A percentile compares a stretch with the other conserved stretches of the same genome.
These are phyloP conservation scores for Bolboschoenoplectus hybrid DNA, from an alignment of 202 grass and related monocot genomes.

Conservation along the genomic window DNA sequence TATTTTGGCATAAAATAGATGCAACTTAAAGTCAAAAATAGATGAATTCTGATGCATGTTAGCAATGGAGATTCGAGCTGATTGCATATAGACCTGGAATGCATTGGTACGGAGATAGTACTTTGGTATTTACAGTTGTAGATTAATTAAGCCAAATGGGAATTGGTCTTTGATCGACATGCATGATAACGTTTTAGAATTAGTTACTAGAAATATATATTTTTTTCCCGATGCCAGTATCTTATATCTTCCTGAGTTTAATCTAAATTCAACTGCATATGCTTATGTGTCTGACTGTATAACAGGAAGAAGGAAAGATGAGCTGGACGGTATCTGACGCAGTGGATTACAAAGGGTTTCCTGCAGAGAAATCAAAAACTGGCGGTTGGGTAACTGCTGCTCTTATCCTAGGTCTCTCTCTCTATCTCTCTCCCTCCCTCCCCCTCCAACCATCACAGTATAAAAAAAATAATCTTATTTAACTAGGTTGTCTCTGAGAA, in stretches of 20 bases:
- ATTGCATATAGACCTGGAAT: neutral
- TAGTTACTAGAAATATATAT: neutral
- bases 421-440: neutral
- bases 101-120: neutral
- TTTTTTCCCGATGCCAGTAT: neutral
- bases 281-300: neutral
- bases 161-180: neutral
- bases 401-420: conserved; percentile 54
- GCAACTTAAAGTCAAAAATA: neutral
- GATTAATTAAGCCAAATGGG: neutral
- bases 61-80: neutral
- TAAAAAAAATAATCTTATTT: neutral
- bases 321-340: conserved; percentile 55
- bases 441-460: neutral
- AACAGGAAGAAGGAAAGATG: conserved; percentile 49
- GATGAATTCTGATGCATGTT: neutral
- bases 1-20: neutral
- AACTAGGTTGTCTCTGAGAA: neutral
- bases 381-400: conserved; percentile 79
- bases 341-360: conserved; percentile 71
- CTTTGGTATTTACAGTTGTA: neutral
- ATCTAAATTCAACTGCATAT: neutral
- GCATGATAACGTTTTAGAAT: neutral
- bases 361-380: conserved; percentile 58
- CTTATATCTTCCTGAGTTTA: neutral